Evolutionary conservation across 164 flowering plant species (phyloP).

Genomic region (Liquidambar formosana): DNA sequence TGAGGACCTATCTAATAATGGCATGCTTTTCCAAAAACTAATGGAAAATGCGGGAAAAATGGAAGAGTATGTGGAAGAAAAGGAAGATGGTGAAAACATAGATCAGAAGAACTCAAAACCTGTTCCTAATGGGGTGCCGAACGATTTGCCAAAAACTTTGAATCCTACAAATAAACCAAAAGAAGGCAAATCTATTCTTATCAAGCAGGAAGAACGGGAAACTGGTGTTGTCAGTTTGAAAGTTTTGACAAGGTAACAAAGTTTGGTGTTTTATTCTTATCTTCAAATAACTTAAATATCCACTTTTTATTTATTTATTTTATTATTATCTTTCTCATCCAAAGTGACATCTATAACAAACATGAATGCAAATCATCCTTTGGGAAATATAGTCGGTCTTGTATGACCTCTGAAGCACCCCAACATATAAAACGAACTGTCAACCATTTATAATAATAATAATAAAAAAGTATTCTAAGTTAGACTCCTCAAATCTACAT

Average conservation of each 20-base stretch:
- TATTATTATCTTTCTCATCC: background rate
- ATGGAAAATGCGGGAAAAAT: slow-evolving; percentile 99
- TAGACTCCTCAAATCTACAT: background rate
- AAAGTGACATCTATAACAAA: background rate
- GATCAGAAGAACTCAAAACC: slow-evolving; percentile 39
- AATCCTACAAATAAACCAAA: slow-evolving; percentile 41
- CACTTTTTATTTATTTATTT: no score
- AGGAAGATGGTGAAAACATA: slow-evolving; percentile 35
- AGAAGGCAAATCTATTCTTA: slow-evolving; percentile 78
- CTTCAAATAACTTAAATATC: background rate
- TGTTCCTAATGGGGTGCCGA: slow-evolving; percentile 51
- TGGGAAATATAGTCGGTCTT: background rate
- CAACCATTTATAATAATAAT: background rate
- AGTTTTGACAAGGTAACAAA: slow-evolving; percentile 72
- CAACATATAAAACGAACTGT: no score
- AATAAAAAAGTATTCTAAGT: background rate
- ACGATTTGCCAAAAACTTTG: slow-evolving; percentile 37
- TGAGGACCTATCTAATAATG: slow-evolving; percentile 81
- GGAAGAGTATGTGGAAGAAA: slow-evolving; percentile 91
- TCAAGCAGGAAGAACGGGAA: slow-evolving; percentile 97
- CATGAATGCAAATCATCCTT: background rate
- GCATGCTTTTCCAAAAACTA: slow-evolving; percentile 67
- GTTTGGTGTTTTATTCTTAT: background rate
- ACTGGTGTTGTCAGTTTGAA: slow-evolving; percentile 92
- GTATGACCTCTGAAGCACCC: background rate